Percentiles rank a stretch among this genome's conserved stretches.
These are phyloP conservation scores for Nematodospora anomalae DNA, from an alignment of 1,139 yeast species.

Conservation along the genomic window DNA sequence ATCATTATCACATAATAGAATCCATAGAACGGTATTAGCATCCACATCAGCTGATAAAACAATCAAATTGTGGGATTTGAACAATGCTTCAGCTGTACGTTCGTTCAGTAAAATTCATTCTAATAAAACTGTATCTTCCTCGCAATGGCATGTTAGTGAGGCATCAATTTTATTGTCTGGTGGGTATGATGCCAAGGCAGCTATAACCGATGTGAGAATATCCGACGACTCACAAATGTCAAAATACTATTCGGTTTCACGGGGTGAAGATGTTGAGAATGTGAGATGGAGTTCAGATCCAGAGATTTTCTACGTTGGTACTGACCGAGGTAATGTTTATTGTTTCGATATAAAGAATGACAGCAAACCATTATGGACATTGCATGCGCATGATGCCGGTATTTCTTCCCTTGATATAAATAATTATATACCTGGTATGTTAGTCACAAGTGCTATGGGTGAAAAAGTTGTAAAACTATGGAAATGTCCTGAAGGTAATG, in stretches of 20 bases:
- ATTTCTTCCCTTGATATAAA: slow-evolving; percentile 80
- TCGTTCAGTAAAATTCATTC: slow-evolving; percentile 59
- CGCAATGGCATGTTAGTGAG: slow-evolving; percentile 80
- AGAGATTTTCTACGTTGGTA: slow-evolving; percentile 78
- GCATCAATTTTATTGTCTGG: slow-evolving; percentile 86
- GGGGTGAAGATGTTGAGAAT: slow-evolving; percentile 80
- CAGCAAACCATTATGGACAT: slow-evolving; percentile 81
- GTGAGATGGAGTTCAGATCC: slow-evolving; percentile 67
- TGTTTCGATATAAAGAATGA: slow-evolving; percentile 81
- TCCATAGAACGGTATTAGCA: slow-evolving; percentile 82
- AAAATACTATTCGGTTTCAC: slow-evolving; percentile 60
- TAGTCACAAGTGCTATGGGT: slow-evolving; percentile 88
- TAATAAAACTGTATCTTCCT: slow-evolving; percentile 77
- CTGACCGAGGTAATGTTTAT: slow-evolving; percentile 88
- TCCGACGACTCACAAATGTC: slow-evolving; percentile 60
- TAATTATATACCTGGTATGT: slow-evolving; percentile 64
- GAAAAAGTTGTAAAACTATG: slow-evolving; percentile 86
- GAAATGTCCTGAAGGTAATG: slow-evolving; percentile 56
- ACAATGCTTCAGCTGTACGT: slow-evolving; percentile 71
- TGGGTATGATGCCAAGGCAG: slow-evolving; percentile 85
- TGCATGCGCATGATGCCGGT: slow-evolving; percentile 96
- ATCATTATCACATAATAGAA: slow-evolving; percentile 78
- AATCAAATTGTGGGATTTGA: slow-evolving; percentile 92
- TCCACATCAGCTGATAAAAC: slow-evolving; percentile 96
- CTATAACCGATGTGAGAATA: slow-evolving; percentile 81